Percentiles rank a stretch among this genome's conserved stretches.
These are phyloP conservation scores for Candida schatavii DNA, from an alignment of 805 yeast species.

Conservation along the genomic window DNA sequence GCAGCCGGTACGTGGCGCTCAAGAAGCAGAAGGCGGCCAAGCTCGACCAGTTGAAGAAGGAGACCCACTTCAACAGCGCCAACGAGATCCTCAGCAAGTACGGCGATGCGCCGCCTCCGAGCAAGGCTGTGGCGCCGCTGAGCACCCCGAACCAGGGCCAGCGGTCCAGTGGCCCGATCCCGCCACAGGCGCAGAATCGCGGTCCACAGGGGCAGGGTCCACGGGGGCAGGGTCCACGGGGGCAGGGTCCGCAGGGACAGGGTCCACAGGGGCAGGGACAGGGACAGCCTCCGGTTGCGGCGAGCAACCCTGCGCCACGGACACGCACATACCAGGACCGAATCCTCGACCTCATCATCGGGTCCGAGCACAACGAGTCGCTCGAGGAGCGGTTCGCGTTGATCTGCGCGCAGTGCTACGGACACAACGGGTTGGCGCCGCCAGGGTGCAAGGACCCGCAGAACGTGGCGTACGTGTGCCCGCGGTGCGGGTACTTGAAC, in stretches of 20 bases:
- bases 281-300: not conserved
- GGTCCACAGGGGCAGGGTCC: not conserved
- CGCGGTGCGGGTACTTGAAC: conserved; percentile 54
- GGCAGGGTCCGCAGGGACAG: not conserved
- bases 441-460: conserved; percentile 54
- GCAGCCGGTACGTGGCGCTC: conserved; percentile 21
- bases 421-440: conserved; percentile 81
- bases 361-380: conserved; percentile 63
- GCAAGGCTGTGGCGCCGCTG: not conserved
- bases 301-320: not conserved
- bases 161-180: not conserved
- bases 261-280: not conserved
- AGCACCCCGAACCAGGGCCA: not conserved
- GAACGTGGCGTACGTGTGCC: conserved; percentile 58
- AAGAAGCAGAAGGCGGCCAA: conserved; percentile 48
- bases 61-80: conserved; percentile 74
- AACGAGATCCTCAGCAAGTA: conserved; percentile 68
- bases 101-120: conserved; percentile 13
- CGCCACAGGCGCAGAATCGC: not conserved
- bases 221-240: not conserved
- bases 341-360: conserved; percentile 36
- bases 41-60: conserved; percentile 64
- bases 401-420: conserved; percentile 62
- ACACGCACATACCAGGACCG: conserved; percentile 31
- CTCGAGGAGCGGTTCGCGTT: conserved; percentile 64